Conservation (phyloP, 2,329 filamentous ascomycete genomes). For the Davidsoniella neocaledoniae region DNA sequence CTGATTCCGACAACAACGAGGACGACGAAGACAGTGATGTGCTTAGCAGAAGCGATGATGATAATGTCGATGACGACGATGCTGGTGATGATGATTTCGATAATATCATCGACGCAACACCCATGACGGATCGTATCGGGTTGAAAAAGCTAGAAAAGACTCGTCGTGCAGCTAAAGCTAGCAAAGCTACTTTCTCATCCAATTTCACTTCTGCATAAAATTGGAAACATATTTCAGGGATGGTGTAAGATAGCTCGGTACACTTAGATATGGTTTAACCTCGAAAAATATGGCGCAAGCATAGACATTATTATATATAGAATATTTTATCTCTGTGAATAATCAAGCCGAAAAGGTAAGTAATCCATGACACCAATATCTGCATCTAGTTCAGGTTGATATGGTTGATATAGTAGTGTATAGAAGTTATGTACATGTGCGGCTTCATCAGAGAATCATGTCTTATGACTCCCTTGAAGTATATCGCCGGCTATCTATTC, state of each 20-base stretch:
- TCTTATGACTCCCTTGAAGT: no score
- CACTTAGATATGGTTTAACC: background rate
- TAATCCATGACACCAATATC: no score
- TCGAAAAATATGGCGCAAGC: background rate
- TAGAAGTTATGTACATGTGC: background rate
- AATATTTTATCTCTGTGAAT: no score
- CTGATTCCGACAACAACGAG: slow-evolving; percentile 47
- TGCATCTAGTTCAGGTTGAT: no score
- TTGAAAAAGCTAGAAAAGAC: slow-evolving; percentile 40
- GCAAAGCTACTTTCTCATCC: slow-evolving; percentile 35
- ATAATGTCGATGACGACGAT: slow-evolving; percentile 32
- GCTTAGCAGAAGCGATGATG: slow-evolving; percentile 32
- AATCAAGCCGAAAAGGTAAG: no score
- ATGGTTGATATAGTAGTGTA: background rate
- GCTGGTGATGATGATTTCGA: slow-evolving; percentile 70
- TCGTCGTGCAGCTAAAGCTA: slow-evolving; percentile 29
- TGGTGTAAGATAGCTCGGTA: no score
- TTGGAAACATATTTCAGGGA: no score
- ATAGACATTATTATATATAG: no score
- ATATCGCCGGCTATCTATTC: no score
- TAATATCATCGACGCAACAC: slow-evolving; percentile 80
- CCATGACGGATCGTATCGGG: slow-evolving; percentile 72
- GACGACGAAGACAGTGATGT: slow-evolving; percentile 33
- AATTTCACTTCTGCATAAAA: slow-evolving; percentile 28
- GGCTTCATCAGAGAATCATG: no score